A percentile compares a stretch with the other conserved stretches of the same genome.
Evolutionary conservation across 768 basidiomycete species (phyloP).

Genomic region (Auriculariales sp.): DNA sequence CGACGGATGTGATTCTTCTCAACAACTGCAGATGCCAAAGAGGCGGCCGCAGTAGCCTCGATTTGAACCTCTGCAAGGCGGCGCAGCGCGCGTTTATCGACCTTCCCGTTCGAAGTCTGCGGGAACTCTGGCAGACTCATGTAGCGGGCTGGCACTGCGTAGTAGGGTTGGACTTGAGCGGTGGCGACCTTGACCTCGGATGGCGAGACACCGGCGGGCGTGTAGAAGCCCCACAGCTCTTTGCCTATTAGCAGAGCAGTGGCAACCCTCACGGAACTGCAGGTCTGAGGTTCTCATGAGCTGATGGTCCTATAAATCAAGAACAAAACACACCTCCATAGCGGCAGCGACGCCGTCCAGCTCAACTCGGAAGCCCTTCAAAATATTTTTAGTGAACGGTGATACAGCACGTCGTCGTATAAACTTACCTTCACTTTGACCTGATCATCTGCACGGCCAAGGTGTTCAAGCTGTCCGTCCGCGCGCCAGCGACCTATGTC

Average conservation of each 20-base stretch:
- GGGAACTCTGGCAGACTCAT: slow-evolving; percentile 8
- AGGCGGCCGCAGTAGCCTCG: background rate
- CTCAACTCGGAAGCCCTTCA: slow-evolving; percentile 11
- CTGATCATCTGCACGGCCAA: slow-evolving; percentile 12
- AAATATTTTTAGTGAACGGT: background rate
- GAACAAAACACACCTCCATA: slow-evolving; percentile 4
- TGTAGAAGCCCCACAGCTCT: slow-evolving; percentile 11
- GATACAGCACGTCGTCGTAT: background rate
- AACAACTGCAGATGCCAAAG: background rate
- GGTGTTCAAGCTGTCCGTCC: slow-evolving; percentile 11
- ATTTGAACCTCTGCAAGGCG: slow-evolving; percentile 2
- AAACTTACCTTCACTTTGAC: slow-evolving; percentile 9
- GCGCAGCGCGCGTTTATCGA: slow-evolving; percentile 9
- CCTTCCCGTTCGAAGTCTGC: slow-evolving; percentile 8
- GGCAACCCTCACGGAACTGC: slow-evolving; percentile 2
- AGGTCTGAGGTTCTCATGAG: background rate
- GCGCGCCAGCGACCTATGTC: slow-evolving; percentile 11
- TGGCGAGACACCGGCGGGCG: slow-evolving; percentile 2
- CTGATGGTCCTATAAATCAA: background rate
- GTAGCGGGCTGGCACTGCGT: slow-evolving; percentile 10
- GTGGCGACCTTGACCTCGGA: slow-evolving; percentile 2
- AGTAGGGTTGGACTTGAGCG: slow-evolving; percentile 7
- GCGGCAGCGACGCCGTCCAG: slow-evolving; percentile 11
- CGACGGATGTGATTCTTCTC: background rate
- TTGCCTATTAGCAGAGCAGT: slow-evolving; percentile 8